Percentiles rank a stretch among this genome's conserved stretches.
Conservation (phyloP, 1,284 basidiomycete genomes). For the Sporisorium exsertum region DNA sequence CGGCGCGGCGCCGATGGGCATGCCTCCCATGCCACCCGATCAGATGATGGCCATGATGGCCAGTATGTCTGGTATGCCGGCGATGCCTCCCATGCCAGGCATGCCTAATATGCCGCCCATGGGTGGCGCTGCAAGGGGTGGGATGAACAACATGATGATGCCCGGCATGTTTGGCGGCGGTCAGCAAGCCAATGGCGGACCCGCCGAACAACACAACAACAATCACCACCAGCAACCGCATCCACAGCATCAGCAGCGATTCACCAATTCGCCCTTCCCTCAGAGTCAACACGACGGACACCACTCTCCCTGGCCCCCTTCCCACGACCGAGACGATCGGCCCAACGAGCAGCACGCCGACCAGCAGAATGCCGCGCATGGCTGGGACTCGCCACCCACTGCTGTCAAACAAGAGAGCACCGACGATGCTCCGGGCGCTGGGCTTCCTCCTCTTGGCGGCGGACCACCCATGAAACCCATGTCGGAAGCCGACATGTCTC, state of each 20-base stretch:
- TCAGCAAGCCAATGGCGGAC: conserved; percentile 23
- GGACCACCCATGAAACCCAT: conserved; percentile 27
- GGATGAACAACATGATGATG: conserved; percentile 46
- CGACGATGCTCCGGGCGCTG: conserved; percentile 5
- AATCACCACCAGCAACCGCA: conserved; percentile 26
- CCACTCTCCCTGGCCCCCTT: conserved; percentile 21
- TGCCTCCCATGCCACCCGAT: conserved; percentile 55
- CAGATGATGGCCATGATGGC: conserved; percentile 66
- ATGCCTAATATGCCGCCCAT: conserved; percentile 34
- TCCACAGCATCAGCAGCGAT: conserved; percentile 18
- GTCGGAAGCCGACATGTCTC: conserved; percentile 43
- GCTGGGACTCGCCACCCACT: conserved; percentile 16
- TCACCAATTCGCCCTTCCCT: conserved; percentile 33
- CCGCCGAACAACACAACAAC: conserved; percentile 9
- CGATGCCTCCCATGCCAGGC: conserved; percentile 40
- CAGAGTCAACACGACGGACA: conserved; percentile 12
- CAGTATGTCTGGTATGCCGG: conserved; percentile 45
- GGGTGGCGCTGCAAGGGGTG: conserved; percentile 7
- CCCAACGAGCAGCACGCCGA: conserved; percentile 7
- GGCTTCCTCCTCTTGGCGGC: conserved; percentile 4
- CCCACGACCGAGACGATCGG: conserved; percentile 10
- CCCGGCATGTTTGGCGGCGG: conserved; percentile 41
- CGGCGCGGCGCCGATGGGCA: conserved; percentile 48
- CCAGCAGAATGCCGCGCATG: not conserved
- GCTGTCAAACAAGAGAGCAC: conserved; percentile 13